These are phyloP conservation scores for Acmispon strigosus DNA, from an alignment of 306 rosid species.

Conservation along the genomic window DNA sequence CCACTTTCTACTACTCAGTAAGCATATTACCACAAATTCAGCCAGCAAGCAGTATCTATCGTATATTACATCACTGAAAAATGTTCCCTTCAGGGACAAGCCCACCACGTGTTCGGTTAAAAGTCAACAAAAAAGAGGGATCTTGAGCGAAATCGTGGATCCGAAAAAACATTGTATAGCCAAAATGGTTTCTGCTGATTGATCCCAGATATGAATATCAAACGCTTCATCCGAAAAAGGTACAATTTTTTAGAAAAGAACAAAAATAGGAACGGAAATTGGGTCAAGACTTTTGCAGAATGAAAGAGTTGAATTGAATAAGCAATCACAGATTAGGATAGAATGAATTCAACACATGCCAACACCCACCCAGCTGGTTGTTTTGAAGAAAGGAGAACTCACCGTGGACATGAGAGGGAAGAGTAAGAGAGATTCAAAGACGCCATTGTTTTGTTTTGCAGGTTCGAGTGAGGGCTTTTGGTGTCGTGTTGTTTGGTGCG, in stretches of 20 bases:
- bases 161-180: not conserved
- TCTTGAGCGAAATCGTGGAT: not conserved
- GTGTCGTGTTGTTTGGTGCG: not conserved
- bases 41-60: not conserved
- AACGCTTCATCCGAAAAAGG: not conserved
- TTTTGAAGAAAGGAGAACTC: not conserved
- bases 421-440: constrained; percentile 51
- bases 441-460: constrained; percentile 46
- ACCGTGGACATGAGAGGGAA: constrained; percentile 52
- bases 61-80: not conserved
- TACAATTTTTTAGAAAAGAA: not conserved
- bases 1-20: not conserved
- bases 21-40: not conserved
- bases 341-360: no score
- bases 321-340: no score
- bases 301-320: not conserved
- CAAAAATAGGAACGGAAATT: not conserved
- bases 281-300: not conserved
- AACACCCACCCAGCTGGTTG: no score
- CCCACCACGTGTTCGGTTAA: not conserved
- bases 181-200: not conserved
- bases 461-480: no score
- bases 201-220: constrained; percentile 5
- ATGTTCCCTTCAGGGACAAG: not conserved
- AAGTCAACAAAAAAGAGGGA: not conserved